Percentiles rank a stretch among this genome's conserved stretches.
Conservation (phyloP, 495 filamentous ascomycete genomes). For the Aspergillus ostianus region DNA sequence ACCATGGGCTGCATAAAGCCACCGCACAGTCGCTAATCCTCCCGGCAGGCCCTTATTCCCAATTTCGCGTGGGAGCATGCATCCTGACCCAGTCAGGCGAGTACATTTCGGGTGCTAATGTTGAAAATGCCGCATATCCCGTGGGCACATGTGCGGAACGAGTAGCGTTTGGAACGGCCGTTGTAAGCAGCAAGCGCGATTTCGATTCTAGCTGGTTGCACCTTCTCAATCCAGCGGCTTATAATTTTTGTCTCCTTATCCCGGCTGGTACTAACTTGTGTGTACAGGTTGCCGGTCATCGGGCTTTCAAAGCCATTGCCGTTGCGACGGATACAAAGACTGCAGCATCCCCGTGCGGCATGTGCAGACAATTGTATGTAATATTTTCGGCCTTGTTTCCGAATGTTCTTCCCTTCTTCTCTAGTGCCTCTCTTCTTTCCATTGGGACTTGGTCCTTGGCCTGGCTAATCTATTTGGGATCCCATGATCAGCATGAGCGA, state of each 20-base stretch:
- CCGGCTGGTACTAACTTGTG: not conserved
- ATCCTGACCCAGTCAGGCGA: slow-evolving; percentile 64
- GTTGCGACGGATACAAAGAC: slow-evolving; percentile 78
- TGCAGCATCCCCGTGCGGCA: slow-evolving; percentile 72
- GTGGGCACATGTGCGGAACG: slow-evolving; percentile 94
- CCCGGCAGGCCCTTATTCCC: slow-evolving; percentile 74
- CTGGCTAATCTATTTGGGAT: not conserved
- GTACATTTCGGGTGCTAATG: slow-evolving; percentile 76
- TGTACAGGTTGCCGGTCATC: slow-evolving; percentile 57
- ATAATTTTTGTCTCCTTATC: not conserved
- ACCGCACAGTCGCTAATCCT: slow-evolving; percentile 6
- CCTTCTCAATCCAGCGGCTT: not conserved
- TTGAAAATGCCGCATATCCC: slow-evolving; percentile 92
- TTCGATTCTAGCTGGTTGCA: not conserved
- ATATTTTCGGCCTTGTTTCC: no score
- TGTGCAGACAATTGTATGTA: slow-evolving; percentile 51
- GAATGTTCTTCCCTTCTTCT: slow-evolving; percentile 4
- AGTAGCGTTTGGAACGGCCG: slow-evolving; percentile 77
- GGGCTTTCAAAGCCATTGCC: slow-evolving; percentile 75
- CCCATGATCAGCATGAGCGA: slow-evolving; percentile 63
- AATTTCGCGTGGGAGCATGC: slow-evolving; percentile 86
- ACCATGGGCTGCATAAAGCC: not conserved
- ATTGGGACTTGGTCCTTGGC: not conserved
- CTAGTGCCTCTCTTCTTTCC: not conserved
- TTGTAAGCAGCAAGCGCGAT: slow-evolving; percentile 42